phyloP scores from a whole-genome alignment of 1,139 yeast species.

The Hansenula sp. region DNA sequence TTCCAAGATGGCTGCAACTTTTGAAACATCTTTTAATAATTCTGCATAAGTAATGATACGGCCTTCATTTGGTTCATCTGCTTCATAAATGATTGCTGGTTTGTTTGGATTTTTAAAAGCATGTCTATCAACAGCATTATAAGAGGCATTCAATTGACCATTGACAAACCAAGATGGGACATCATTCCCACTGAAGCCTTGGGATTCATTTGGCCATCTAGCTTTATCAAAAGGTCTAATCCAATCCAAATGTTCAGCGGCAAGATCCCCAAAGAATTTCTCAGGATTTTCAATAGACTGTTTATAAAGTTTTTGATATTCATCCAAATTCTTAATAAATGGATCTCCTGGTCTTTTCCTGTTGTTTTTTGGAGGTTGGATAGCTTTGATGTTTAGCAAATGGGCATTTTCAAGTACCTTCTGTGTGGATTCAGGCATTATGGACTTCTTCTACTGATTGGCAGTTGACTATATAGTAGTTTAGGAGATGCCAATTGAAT shows the following conservation, averaged over 20 bases:
- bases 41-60: constrained; percentile 66
- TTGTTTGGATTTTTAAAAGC: constrained; percentile 68
- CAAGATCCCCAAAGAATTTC: constrained; percentile 61
- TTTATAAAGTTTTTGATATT: constrained; percentile 56
- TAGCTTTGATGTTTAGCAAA: constrained; percentile 21
- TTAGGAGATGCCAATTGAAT: no score
- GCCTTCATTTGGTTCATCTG: constrained; percentile 70
- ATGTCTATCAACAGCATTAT: constrained; percentile 79
- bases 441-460: background rate
- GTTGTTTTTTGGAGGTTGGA: constrained; percentile 22
- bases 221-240: constrained; percentile 55
- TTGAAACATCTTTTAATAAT: constrained; percentile 63
- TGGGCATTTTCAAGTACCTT: constrained; percentile 25
- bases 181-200: constrained; percentile 60
- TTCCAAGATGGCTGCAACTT: constrained; percentile 65
- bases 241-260: constrained; percentile 59
- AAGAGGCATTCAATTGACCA: constrained; percentile 74
- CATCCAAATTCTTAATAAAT: constrained; percentile 38
- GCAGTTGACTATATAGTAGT: background rate
- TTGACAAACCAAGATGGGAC: constrained; percentile 75
- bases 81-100: constrained; percentile 77
- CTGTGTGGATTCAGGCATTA: constrained; percentile 18
- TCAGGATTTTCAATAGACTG: constrained; percentile 68
- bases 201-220: constrained; percentile 46
- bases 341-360: constrained; percentile 28